Percentiles rank a stretch among this genome's conserved stretches.
These are phyloP conservation scores for Spongospora subterranea DNA, from an alignment of 208 protist species.

Conservation along the genomic window DNA sequence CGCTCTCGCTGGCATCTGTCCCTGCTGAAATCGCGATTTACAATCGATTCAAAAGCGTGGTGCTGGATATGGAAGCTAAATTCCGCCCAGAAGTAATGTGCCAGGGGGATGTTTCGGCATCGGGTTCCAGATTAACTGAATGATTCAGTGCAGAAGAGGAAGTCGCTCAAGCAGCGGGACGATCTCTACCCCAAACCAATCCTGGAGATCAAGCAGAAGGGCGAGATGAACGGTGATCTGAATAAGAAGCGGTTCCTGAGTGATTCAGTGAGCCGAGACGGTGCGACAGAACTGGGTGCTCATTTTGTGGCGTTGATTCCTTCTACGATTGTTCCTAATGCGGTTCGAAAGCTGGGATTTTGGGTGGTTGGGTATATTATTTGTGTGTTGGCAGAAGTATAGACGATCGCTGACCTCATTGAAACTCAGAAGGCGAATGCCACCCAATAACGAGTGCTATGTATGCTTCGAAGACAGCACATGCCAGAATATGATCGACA, in stretches of 20 bases:
- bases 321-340: background rate
- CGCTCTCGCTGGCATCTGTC: background rate
- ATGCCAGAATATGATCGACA: background rate
- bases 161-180: background rate
- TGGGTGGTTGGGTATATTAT: background rate
- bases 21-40: background rate
- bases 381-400: background rate
- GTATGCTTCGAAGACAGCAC: conserved; percentile 22
- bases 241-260: background rate
- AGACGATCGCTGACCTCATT: background rate
- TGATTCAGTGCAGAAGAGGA: background rate
- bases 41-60: background rate
- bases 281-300: background rate
- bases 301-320: background rate
- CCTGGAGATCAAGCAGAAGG: background rate
- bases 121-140: background rate
- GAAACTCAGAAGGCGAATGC: background rate
- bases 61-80: background rate
- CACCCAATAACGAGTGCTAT: background rate
- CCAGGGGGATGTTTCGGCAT: too few species aligned
- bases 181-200: too few species aligned
- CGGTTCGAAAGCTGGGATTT: background rate
- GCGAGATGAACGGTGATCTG: background rate
- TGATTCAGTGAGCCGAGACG: background rate
- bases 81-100: too few species aligned